These are phyloP conservation scores for Peronospora tabacina DNA, from an alignment of 352 stramenopile species.

Conservation along the genomic window DNA sequence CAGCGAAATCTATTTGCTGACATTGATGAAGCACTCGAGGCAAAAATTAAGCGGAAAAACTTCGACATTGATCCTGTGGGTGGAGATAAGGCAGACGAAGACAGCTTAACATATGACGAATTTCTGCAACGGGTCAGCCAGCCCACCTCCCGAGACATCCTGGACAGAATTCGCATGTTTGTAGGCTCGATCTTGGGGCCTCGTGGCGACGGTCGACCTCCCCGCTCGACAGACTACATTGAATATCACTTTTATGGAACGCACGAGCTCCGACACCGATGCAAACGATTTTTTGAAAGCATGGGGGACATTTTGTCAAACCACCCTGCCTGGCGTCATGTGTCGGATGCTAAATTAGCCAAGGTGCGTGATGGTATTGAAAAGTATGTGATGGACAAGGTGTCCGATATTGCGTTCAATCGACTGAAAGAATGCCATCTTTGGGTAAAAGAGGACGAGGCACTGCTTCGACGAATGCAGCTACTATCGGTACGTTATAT, in stretches of 20 bases:
- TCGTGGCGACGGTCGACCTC: slow-evolving; percentile 60
- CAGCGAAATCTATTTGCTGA: slow-evolving; percentile 56
- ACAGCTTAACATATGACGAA: slow-evolving; percentile 58
- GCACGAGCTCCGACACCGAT: slow-evolving; percentile 60
- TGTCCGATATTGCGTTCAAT: slow-evolving; percentile 74
- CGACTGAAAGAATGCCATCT: slow-evolving; percentile 51
- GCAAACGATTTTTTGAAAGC: slow-evolving; percentile 60
- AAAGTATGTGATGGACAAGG: slow-evolving; percentile 89
- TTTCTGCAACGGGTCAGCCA: slow-evolving; percentile 72
- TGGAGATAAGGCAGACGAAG: slow-evolving; percentile 31
- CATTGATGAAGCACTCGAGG: slow-evolving; percentile 34
- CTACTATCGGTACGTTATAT: slow-evolving; percentile 50
- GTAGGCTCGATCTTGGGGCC: slow-evolving; percentile 70
- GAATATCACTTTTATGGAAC: slow-evolving; percentile 78
- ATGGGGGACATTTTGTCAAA: slow-evolving; percentile 53
- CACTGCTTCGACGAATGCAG: slow-evolving; percentile 70
- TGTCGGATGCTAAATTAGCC: slow-evolving; percentile 45
- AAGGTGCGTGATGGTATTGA: slow-evolving; percentile 82
- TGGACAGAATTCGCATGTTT: slow-evolving; percentile 69
- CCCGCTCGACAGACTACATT: slow-evolving; percentile 57
- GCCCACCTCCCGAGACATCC: slow-evolving; percentile 60
- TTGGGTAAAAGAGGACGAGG: slow-evolving; percentile 70
- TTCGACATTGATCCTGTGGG: slow-evolving; percentile 12
- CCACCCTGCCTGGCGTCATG: slow-evolving; percentile 60
- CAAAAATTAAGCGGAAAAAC: slow-evolving; percentile 25